These are phyloP conservation scores for Colletotrichum horii DNA, from an alignment of 2,329 filamentous ascomycete genomes.

Conservation along the genomic window DNA sequence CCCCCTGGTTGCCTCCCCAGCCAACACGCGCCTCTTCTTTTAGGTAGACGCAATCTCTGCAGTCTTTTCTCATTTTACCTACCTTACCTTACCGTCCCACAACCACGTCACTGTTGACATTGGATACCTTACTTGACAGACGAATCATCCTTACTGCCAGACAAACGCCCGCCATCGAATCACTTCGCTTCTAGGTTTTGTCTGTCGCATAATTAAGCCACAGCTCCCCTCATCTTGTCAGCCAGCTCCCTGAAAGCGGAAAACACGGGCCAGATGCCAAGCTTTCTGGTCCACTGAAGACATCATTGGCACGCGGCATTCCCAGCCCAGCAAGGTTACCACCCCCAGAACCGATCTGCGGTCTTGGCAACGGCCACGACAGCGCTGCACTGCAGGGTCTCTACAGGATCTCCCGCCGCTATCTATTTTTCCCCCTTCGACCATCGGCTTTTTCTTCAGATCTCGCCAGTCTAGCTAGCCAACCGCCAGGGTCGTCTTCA, in stretches of 20 bases:
- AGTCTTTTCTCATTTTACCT: background rate
- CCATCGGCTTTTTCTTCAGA: background rate
- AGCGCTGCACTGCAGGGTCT: constrained; percentile 11
- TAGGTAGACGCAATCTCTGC: background rate
- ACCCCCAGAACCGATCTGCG: constrained; percentile 7
- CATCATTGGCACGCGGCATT: constrained; percentile 7
- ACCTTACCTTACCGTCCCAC: background rate
- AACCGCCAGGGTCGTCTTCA: background rate
- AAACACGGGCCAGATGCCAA: constrained; percentile 1
- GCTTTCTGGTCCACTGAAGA: background rate
- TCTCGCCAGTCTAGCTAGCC: background rate
- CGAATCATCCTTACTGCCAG: background rate
- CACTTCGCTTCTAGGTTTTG: background rate
- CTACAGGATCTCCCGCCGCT: constrained; percentile 3
- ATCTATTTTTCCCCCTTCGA: background rate
- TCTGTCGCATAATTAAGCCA: background rate
- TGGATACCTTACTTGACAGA: background rate
- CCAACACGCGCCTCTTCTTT: background rate
- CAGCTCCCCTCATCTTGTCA: background rate
- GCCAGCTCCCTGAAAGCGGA: background rate
- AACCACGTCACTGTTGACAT: background rate
- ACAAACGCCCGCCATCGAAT: background rate
- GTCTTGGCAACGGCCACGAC: constrained; percentile 19
- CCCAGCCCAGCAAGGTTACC: background rate
- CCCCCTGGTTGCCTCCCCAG: background rate